A percentile compares a stretch with the other conserved stretches of the same genome.
These are phyloP conservation scores for Gastrolobium villosum DNA, from an alignment of 306 rosid genomes.

Conservation along the genomic window DNA sequence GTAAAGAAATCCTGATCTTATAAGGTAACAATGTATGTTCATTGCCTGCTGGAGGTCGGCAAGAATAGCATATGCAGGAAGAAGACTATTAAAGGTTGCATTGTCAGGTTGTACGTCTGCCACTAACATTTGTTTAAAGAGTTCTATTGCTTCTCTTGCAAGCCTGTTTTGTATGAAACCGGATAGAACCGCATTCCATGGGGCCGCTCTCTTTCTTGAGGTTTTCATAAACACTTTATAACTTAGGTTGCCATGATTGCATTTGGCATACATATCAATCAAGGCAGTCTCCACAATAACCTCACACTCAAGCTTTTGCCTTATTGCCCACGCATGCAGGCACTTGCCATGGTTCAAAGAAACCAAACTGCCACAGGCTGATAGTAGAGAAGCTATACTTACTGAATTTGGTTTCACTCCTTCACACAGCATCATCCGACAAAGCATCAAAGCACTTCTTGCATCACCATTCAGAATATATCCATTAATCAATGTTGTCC, in stretches of 20 bases:
- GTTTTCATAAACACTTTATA: constrained; percentile 65
- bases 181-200: constrained; percentile 85
- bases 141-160: constrained; percentile 71
- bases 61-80: constrained; percentile 80
- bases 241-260: constrained; percentile 58
- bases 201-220: constrained; percentile 71
- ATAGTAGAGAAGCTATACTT: constrained; percentile 74
- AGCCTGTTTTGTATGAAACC: constrained; percentile 71
- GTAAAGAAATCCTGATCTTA: constrained; percentile 71
- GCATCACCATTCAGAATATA: constrained; percentile 73
- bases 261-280: constrained; percentile 79
- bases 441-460: constrained; percentile 69
- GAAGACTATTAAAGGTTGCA: constrained; percentile 76
- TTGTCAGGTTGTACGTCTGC: constrained; percentile 65
- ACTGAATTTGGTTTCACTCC: constrained; percentile 77
- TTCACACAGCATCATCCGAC: constrained; percentile 68
- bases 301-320: constrained; percentile 70
- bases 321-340: constrained; percentile 85
- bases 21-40: constrained; percentile 76
- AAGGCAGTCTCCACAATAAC: constrained; percentile 85
- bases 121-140: constrained; percentile 74
- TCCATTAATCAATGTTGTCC: constrained; percentile 89
- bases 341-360: constrained; percentile 65
- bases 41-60: constrained; percentile 78
- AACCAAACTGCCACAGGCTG: constrained; percentile 70